Base-by-base conservation (phyloP, 108 stramenopile genomes). In the Mayamaea pseudoterrestris region DNA sequence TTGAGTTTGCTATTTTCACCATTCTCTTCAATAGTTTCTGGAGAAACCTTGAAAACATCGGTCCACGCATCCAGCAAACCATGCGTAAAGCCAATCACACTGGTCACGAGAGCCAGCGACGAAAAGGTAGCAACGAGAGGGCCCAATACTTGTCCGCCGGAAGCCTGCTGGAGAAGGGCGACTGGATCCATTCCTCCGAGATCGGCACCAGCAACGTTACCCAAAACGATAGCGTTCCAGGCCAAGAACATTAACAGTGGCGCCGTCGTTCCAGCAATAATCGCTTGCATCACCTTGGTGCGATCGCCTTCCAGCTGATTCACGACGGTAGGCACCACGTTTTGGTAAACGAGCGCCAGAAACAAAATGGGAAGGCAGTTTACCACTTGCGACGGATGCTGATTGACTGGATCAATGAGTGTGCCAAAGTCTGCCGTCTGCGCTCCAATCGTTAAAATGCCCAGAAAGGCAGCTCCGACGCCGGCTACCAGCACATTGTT, bases 211-310 rank as follows among this genome's bases (percentile, higher is more conserved):
- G 63, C 27, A 0, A 66, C 63, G 29, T 74, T 82, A 17, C 87
- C 87, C 35, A 87, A 55, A 17, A 84, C 62, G 6, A 89, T 69
- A 4, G 73, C 78, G 55, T 93, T 93, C 85, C 87, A 93, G 21
- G 60, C 73, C 32, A 90, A 25, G 49, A 90, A 93, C 75, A 93
- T 82, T 23, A 85, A 1, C 4, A 81, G 61, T 0, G 92, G 87
- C 0, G 75, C 41, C 12, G 72, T 74, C 2, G 87, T 87, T 2
- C 87, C 92, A 28, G 27, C 57, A 36, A 84, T 53, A 23, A 93
- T 63, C 0, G 92, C 76, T 36, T 45, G 67, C 13, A 62, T 83
- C 42, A 89, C 89, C 53, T 89, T 82, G 17, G 52, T 55, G 7
- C 73, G 65, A 45, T 93, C 80, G 1, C 81, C 83, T 55, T 84